Base-by-base conservation (phyloP, 192 early-diverging fungal genomes). In the Rhizophlyctis rosea region DNA sequence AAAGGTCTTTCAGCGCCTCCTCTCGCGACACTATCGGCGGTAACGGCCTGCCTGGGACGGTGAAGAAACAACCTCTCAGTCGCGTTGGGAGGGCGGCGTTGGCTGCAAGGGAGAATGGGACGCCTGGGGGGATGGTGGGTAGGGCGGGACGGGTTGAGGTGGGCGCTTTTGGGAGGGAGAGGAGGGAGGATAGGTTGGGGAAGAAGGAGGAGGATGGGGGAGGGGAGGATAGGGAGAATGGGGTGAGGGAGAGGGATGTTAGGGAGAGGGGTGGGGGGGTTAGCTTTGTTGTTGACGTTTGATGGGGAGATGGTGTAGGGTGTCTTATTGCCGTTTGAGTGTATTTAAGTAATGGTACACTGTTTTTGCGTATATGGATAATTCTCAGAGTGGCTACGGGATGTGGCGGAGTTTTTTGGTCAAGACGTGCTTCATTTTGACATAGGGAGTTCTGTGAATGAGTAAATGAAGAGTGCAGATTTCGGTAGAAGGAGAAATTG, bases 201-300 rank as follows among this genome's bases (percentile, higher is more conserved):
- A 28, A 4, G 54, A 24, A 1, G 34, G 39, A 18, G 52, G 24
- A 47, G n/a, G n/a, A n/a, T n/a, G n/a, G n/a, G n/a, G n/a, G n/a
- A n/a, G n/a, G n/a, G n/a, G n/a, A n/a, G n/a, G 63, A 48, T 24
- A 52, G 30, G n/a, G 61, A 54, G 50, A 32, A 54, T 53, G 51
- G 30, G 63, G 61, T 28, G 27, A 36, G 34, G 32, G n/a, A 25
- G 47, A 36, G 39, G 27, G 31, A 32, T 9, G n/a, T 57, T 4
- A 14, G 9, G 16, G 55, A 28, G 28, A 24, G 54, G 14, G 34
- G 2, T 5, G 63, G 63, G 2, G 63, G 63, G 24, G 11, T 65
- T 24, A 65, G 63, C 51, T 65, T 65, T 51, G 63, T 65, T 34
- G 54, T 63, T n/a, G n/a, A n/a, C n/a, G n/a, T n/a, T n/a, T n/a